Evolutionary conservation across 495 filamentous ascomycete genomes (phyloP), one percentile per base, ranked within the genome.

Genomic region (Aspergillus incahuasiensis): DNA sequence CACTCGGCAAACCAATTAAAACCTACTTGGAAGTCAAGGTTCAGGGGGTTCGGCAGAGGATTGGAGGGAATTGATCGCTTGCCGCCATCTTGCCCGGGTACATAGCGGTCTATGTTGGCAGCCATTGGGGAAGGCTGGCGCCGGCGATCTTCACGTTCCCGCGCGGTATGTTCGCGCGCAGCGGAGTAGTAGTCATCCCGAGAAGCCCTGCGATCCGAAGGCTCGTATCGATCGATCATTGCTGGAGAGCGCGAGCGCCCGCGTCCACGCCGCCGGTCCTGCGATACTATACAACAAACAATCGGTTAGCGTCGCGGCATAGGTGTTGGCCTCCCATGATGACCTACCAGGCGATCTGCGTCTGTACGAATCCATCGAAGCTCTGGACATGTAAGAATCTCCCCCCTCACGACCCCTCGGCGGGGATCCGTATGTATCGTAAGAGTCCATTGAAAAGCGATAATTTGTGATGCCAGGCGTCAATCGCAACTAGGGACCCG

Each of bases 1-100:
- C 94, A 99, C 69, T 97, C 95, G 6, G 90, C 88, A 65, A 95
- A 99, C 71, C 86, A 97, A 21, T 88, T 96, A 73, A 97, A 97
- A 0, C 94, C 92, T 46, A 96, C 94, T 68, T 97, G 92, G 59
- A 87, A 95, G 13, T 96, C 88, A 9, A 97, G 78, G 47, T 81
- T 87, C 50, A 91, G 76, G 6, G 94, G 94, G 60, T 97, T 89
- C 15, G 84, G 78, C 32, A 96, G 68, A 3, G 87, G 89, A 62
- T 95, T 95, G 3, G 74, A 73, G 7, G 81, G 72, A n/a, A 86
- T 70, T 9, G 75, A 71, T 13, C 86, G 81, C 16, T 78, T 78
- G 25, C 74, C 75, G 15, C 70, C 65, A 48, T 87, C 87, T 63
- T 94, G 88, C 7, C 92, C 90, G 2, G 94, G 94, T 21, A 97